Base-by-base conservation (phyloP, 495 filamentous ascomycete species). In the Aspergillus sclerotioniger region DNA sequence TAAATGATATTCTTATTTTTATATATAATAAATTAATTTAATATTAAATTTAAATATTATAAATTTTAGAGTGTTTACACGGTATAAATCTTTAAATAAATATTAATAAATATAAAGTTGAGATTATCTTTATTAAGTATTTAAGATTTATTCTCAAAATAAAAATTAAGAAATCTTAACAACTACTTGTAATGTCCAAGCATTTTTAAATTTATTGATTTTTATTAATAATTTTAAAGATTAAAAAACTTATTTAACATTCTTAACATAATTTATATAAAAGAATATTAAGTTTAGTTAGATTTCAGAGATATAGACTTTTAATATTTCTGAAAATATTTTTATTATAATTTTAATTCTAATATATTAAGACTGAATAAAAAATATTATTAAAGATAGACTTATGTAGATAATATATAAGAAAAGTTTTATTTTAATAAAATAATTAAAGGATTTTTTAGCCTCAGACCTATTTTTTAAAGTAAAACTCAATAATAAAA, bases 181-280 rank as follows among this genome's bases (percentile, higher is more conserved):
- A 5, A 25, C 2, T 25, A 25, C 5, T 5, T 25, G 5, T 2
- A 25, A 25, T 3, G 5, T 25, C 5, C 2, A 25, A 5, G 5
- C 5, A 3, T 25, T 25, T 25, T 25, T 25, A 25, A 25, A 25
- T 25, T 25, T 25, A 19, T 33, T 54, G 25, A 37, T 21, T 43
- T 54, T 54, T 44, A 21, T 54, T 43, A 41, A 43, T 41, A 43
- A 67, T 49, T 61, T 53, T 37, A 28, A 39, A 44, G 44, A 35
- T 54, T 60, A 60, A 56, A 17, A 54, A 60, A 56, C 13, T 39
- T 58, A 55, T 46, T 59, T 61, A 58, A 33, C 48, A 62, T 39
- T 59, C 31, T 62, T 54, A 41, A 53, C 53, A 59, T 46, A 46
- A 29, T 54, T 55, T 52, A 20, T 25, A 25, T 25, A 25, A 25